Evolutionary conservation across 179 eudicot species (phyloP).

Genomic region (Spinacia oleracea): DNA sequence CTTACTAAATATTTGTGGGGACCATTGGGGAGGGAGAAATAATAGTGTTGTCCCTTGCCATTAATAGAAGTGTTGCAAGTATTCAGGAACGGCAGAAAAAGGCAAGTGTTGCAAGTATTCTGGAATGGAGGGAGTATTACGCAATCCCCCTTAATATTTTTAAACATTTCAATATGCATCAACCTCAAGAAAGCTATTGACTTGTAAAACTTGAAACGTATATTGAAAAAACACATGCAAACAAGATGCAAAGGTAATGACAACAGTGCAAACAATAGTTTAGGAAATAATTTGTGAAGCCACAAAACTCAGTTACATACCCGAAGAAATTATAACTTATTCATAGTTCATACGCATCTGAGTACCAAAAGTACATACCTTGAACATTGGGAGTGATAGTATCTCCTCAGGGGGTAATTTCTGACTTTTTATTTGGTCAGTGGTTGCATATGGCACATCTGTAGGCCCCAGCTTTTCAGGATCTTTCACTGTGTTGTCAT

Average conservation of each 20-base stretch:
- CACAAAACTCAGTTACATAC: background rate
- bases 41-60: too few species aligned
- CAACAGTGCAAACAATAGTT: background rate
- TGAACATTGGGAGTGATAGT: conserved; percentile 86
- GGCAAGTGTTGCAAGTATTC: too few species aligned
- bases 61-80: too few species aligned
- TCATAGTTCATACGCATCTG: background rate
- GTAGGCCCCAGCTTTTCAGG: conserved; percentile 35
- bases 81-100: too few species aligned
- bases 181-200: background rate
- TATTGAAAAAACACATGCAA: background rate
- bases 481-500: conserved; percentile 35
- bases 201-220: background rate
- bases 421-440: conserved; percentile 70
- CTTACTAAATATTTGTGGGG: too few species aligned
- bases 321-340: background rate
- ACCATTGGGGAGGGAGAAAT: too few species aligned
- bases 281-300: background rate
- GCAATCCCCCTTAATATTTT: background rate
- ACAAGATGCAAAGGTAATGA: background rate
- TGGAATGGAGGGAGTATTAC: background rate
- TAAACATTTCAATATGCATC: background rate
- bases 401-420: conserved; percentile 88
- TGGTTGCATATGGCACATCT: conserved; percentile 54
- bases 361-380: conserved; percentile 43